Evolutionary conservation across 495 filamentous ascomycete species (phyloP).

Genomic region (Neurospora cerealis): DNA sequence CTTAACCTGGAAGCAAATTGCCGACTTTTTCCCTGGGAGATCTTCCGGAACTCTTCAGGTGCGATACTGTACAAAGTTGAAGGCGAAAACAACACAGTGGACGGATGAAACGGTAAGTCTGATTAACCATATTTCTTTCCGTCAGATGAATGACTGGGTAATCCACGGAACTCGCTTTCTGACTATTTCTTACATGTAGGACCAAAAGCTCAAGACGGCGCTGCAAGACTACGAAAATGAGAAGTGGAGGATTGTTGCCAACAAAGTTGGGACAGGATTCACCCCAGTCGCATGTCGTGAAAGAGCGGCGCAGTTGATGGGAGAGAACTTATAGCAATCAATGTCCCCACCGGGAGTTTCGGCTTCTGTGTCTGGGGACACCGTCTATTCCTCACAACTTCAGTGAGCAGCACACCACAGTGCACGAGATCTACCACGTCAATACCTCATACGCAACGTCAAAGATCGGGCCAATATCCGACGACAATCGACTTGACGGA

Average conservation of each 20-base stretch:
- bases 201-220: constrained; percentile 65
- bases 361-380: constrained; percentile 44
- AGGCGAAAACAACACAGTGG: constrained; percentile 86
- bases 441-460: neutral
- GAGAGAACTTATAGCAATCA: constrained; percentile 46
- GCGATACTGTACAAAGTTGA: constrained; percentile 87
- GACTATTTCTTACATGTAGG: constrained; percentile 33
- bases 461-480: neutral
- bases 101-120: constrained; percentile 75
- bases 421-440: neutral
- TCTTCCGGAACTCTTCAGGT: constrained; percentile 85
- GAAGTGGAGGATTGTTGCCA: constrained; percentile 78
- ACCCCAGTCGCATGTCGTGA: constrained; percentile 77
- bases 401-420: constrained; percentile 16
- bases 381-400: constrained; percentile 32
- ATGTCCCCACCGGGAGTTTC: constrained; percentile 41
- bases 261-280: constrained; percentile 78
- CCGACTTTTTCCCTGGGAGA: constrained; percentile 84
- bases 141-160: neutral
- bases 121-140: neutral
- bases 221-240: constrained; percentile 84
- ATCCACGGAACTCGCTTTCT: neutral
- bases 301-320: constrained; percentile 53
- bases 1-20: constrained; percentile 92
- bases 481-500: neutral